Evolutionary conservation across 352 stramenopile species (phyloP), one percentile per base, ranked within the genome.

Genomic region (Phytophthora citrophthora): DNA sequence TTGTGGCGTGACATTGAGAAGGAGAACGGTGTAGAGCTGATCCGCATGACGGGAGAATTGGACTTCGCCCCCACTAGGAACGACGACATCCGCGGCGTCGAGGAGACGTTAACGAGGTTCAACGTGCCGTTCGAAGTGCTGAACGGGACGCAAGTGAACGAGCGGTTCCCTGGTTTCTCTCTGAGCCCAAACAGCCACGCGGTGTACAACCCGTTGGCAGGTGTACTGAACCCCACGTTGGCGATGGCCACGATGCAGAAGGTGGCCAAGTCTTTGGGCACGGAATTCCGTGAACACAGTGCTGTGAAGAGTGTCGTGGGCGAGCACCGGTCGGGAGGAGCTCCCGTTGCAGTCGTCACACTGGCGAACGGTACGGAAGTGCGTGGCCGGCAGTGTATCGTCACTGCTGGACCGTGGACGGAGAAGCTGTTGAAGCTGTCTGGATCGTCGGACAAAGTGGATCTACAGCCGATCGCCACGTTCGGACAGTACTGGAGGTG

Each of bases 401-500:
- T 89, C 47, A 88, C 82, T 5, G 77, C 82, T 41, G 82, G 82
- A 11, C 55, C 79, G 3, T 89, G 76, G 82, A 79, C 80, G 15
- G 69, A 77, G 34, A 76, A 80, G 49, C 36, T 90, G 15, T 24
- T 89, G 20, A 52, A 50, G 15, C 47, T 54, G 18, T 51, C 66
- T 5, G 52, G 49, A 9, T 29, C 46, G 11, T 29, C 46, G n/a
- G 40, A 56, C 6, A 68, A 71, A n/a, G 49, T 86, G n/a, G 68
- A 77, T 12, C 61, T 89, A 24, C 76, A 86, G 51, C 79, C 77
- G 13, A 81, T 88, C 45, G 78, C 82, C 18, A 87, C 81, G 5
- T 91, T 89, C 49, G 80, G 77, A 18, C 81, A 72, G n/a, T 89
- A 86, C 70, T 86, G 77, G 79, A 82, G 76, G 36, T 86, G 70